Base-by-base conservation (phyloP, 2,329 filamentous ascomycete species). In the Coniochaeta sp. region DNA sequence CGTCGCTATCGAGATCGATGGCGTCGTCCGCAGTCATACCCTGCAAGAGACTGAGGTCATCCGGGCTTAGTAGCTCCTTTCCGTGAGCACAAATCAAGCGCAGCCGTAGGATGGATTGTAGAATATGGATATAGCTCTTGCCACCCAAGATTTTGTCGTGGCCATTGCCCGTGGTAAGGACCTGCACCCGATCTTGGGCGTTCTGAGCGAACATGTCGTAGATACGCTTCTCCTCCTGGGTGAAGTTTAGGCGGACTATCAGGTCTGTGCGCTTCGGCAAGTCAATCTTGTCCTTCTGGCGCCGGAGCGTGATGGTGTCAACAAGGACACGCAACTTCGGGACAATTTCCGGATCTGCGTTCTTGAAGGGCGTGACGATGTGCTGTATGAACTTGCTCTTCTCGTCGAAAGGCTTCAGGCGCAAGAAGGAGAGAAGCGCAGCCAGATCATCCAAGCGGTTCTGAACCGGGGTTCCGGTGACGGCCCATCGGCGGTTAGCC, bases 401-500 rank as follows among this genome's bases (percentile, higher is more conserved):
- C 48, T 92, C 86, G 55, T 95, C 84, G 62, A 97, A 97, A 0
- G 92, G 92, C 60, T 84, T 83, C 13, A 97, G 74, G 13, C 87
- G 83, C 38, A 97, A 73, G 63, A 97, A 97, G 30, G 86, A 88
- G 53, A 96, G 83, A 3, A 97, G 74, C 1, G 92, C 88, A 13
- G 89, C 88, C 20, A 97, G 77, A 65, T 99, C 94, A 57, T 95
- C 91, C 2, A 97, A 77, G 4, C 89, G 85, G 63, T 99, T 99
- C 68, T 97, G 92, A 8, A 97, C 89, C 0, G 91, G 94, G 0
- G 94, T 97, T 51, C 92, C 94, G 0, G 94, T 97, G n/a, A 97
- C 89, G 3, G 91, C 92, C 94, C 94, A 99, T 30, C 91, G 85
- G 28, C 91, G 83, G 62, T 88, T 81, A 2, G 91, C 89, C 54